A percentile compares a stretch with the other conserved stretches of the same genome.
Evolutionary conservation across 306 rosid species (phyloP).

Genomic region (Parietaria judaica): DNA sequence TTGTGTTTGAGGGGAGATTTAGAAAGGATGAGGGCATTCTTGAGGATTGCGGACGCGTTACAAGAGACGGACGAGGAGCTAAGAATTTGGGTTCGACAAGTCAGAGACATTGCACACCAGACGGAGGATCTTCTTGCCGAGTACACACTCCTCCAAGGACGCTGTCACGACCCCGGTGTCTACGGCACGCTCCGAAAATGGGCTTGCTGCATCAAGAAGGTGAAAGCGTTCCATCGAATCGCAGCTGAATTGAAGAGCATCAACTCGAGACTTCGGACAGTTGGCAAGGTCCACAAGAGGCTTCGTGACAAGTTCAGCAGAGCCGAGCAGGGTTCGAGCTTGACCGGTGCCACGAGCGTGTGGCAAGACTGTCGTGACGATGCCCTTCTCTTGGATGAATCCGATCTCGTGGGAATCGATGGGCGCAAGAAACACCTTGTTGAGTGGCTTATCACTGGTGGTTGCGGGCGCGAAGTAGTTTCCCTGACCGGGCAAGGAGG

Average conservation of each 20-base stretch:
- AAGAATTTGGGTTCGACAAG: constrained; percentile 32
- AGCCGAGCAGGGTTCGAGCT: constrained; percentile 26
- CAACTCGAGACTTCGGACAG: constrained; percentile 16
- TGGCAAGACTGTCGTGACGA: constrained; percentile 45
- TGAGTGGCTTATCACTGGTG: constrained; percentile 26
- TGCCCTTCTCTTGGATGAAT: constrained; percentile 52
- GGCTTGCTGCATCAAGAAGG: constrained; percentile 27
- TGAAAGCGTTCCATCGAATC: constrained; percentile 20
- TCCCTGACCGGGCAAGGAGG: constrained; percentile 64
- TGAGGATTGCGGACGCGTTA: constrained; percentile 26
- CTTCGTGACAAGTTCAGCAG: constrained; percentile 21
- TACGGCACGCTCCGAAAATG: constrained; percentile 13
- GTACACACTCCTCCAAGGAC: constrained; percentile 20
- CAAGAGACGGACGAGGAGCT: constrained; percentile 29
- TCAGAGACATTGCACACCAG: constrained; percentile 30
- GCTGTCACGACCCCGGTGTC: constrained; percentile 18
- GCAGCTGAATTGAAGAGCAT: constrained; percentile 20
- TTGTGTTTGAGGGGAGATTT: constrained; percentile 19
- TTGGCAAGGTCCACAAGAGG: constrained; percentile 18
- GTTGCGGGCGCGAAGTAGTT: constrained; percentile 31
- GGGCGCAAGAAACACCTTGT: constrained; percentile 33
- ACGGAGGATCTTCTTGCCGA: constrained; percentile 32
- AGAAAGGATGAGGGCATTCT: constrained; percentile 28
- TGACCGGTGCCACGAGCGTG: constrained; percentile 21
- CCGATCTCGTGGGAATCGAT: constrained; percentile 54